Percentiles rank a stretch among this genome's conserved stretches.
These are phyloP conservation scores for Arthrobotrys megalospora DNA, from an alignment of 2,329 filamentous ascomycete genomes.

Conservation along the genomic window DNA sequence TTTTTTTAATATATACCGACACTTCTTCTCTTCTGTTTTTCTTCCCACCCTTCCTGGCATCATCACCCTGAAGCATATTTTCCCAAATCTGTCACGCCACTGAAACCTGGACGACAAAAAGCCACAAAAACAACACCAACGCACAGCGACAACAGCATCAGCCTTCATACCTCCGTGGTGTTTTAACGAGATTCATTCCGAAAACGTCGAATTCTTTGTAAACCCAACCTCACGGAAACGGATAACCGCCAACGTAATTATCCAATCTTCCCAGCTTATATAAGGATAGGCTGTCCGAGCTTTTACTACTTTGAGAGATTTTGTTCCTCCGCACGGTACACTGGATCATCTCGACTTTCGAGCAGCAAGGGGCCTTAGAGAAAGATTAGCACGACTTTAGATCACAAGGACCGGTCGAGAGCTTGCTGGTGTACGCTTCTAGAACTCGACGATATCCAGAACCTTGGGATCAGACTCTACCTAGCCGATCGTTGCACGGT, in stretches of 20 bases:
- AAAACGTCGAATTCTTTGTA: slow-evolving; percentile 52
- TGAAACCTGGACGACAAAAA: slow-evolving; percentile 27
- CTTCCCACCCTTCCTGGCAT: slow-evolving; percentile 15
- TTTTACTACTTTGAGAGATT: slow-evolving; percentile 49
- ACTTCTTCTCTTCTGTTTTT: slow-evolving; percentile 38
- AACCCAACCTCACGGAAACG: slow-evolving; percentile 42
- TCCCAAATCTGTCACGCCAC: slow-evolving; percentile 46
- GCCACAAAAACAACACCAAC: slow-evolving; percentile 56
- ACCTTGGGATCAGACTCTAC: slow-evolving; percentile 9
- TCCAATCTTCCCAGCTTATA: slow-evolving; percentile 32
- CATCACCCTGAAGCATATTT: slow-evolving; percentile 28
- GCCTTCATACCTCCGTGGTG: slow-evolving; percentile 24
- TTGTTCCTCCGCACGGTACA: slow-evolving; percentile 13
- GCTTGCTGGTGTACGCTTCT: slow-evolving; percentile 34
- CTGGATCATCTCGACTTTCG: slow-evolving; percentile 24
- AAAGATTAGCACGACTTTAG: slow-evolving; percentile 19
- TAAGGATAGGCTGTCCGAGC: slow-evolving; percentile 39
- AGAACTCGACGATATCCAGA: slow-evolving; percentile 25
- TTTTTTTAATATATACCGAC: slow-evolving; percentile 48
- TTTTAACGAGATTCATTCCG: slow-evolving; percentile 30
- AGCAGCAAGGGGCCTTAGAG: neutral
- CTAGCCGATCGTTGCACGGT: slow-evolving; percentile 5
- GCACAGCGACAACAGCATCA: slow-evolving; percentile 28
- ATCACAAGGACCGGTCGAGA: slow-evolving; percentile 22
- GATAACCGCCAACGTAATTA: slow-evolving; percentile 10